Evolutionary conservation across 176 grass and related monocot species (phyloP).

Genomic region (Triticum turgidum): DNA sequence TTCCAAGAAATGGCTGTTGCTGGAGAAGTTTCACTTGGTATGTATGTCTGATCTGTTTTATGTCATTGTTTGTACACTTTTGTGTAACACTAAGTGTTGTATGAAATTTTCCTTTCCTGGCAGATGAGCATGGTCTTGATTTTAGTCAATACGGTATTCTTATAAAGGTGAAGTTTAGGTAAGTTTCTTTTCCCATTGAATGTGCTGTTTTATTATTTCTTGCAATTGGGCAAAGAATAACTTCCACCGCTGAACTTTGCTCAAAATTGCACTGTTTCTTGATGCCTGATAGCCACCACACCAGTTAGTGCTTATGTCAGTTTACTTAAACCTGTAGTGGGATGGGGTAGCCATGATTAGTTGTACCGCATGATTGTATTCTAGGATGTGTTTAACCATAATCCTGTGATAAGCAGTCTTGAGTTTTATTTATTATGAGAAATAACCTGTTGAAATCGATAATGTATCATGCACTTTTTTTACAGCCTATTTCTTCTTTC

Average conservation of each 20-base stretch:
- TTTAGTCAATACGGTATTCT: constrained; percentile 89
- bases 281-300: constrained; percentile 1
- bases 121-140: constrained; percentile 89
- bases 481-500: not conserved
- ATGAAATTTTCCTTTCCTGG: constrained; percentile 33
- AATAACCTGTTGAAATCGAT: not conserved
- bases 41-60: not conserved
- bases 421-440: not conserved
- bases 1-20: constrained; percentile 99
- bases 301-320: not conserved
- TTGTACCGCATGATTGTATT: not conserved
- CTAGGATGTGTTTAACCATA: not conserved
- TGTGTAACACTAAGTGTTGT: not conserved
- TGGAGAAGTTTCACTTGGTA: constrained; percentile 95
- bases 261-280: not conserved
- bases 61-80: constrained; percentile 12
- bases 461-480: not conserved
- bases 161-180: constrained; percentile 99
- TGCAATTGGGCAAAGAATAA: constrained; percentile 21
- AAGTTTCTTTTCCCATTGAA: constrained; percentile 31
- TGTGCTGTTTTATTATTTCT: not conserved
- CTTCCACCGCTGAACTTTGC: not conserved
- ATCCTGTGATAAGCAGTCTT: not conserved
- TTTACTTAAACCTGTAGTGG: not conserved
- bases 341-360: not conserved